Evolutionary conservation across 495 filamentous ascomycete genomes (phyloP).

Genomic region (Penicillium psychrofluorescens): DNA sequence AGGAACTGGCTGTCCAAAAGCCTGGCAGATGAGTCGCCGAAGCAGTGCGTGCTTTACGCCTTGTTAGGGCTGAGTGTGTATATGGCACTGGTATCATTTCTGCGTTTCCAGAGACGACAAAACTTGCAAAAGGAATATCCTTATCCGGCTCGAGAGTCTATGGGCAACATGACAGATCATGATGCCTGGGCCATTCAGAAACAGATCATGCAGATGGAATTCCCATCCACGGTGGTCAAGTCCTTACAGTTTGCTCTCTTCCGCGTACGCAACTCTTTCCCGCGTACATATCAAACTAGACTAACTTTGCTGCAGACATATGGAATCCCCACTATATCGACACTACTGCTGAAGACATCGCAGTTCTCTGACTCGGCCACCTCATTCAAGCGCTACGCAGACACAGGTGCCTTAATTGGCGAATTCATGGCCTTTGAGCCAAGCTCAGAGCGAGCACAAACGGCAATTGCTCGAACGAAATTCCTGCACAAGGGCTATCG

Average conservation of each 20-base stretch:
- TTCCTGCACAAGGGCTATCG: slow-evolving; percentile 54
- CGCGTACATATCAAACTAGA: neutral
- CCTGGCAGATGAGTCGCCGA: neutral
- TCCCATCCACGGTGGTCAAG: slow-evolving; percentile 46
- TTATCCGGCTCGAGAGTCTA: slow-evolving; percentile 41
- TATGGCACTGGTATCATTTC: slow-evolving; percentile 9
- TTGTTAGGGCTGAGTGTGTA: slow-evolving; percentile 11
- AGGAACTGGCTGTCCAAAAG: neutral
- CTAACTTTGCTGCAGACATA: slow-evolving; percentile 45
- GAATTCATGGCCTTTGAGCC: slow-evolving; percentile 46
- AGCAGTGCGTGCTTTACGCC: slow-evolving; percentile 2
- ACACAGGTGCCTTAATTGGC: slow-evolving; percentile 51
- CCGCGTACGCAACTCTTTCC: slow-evolving; percentile 26
- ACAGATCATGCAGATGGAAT: slow-evolving; percentile 41
- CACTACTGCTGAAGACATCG: slow-evolving; percentile 47
- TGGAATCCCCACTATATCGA: slow-evolving; percentile 56
- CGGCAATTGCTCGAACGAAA: slow-evolving; percentile 57
- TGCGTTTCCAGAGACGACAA: slow-evolving; percentile 43
- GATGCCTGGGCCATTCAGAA: slow-evolving; percentile 52
- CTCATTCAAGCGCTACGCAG: slow-evolving; percentile 55
- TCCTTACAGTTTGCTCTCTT: slow-evolving; percentile 58
- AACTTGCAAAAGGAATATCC: slow-evolving; percentile 33
- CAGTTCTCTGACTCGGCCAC: slow-evolving; percentile 44
- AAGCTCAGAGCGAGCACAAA: slow-evolving; percentile 39
- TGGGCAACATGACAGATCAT: slow-evolving; percentile 49